These are phyloP conservation scores for Durio zibethinus DNA, from an alignment of 345 rosid genomes.

Conservation along the genomic window DNA sequence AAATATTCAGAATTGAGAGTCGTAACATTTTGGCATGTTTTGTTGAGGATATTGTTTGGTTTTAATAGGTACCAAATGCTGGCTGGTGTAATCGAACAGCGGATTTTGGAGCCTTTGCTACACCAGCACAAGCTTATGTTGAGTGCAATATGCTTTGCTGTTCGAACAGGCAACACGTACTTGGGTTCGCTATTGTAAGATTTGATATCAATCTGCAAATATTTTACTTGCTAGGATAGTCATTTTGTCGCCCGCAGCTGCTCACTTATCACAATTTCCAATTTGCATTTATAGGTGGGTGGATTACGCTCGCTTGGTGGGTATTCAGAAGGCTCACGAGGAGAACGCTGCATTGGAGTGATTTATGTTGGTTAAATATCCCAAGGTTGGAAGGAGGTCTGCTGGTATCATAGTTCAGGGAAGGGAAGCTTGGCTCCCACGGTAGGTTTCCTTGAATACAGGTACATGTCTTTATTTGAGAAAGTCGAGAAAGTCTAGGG, in stretches of 20 bases:
- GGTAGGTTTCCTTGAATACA: too few species aligned
- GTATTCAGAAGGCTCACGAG: slow-evolving; percentile 77
- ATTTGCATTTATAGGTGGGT: slow-evolving; percentile 71
- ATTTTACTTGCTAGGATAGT: not conserved
- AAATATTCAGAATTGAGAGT: not conserved
- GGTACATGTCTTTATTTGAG: too few species aligned
- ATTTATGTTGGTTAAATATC: slow-evolving; percentile 2
- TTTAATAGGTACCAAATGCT: slow-evolving; percentile 82
- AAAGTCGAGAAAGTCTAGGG: too few species aligned
- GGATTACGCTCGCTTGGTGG: slow-evolving; percentile 87
- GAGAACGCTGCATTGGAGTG: slow-evolving; percentile 33
- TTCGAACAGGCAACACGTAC: slow-evolving; percentile 95
- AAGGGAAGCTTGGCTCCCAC: too few species aligned
- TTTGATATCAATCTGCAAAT: slow-evolving; percentile 7
- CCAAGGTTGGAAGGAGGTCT: too few species aligned
- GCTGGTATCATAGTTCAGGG: too few species aligned
- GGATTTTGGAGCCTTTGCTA: slow-evolving; percentile 85
- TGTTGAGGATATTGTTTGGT: not conserved
- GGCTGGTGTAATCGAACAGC: slow-evolving; percentile 94
- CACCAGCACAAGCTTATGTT: slow-evolving; percentile 84
- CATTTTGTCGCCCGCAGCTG: not conserved
- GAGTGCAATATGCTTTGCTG: slow-evolving; percentile 81
- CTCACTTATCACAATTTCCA: not conserved
- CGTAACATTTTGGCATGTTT: not conserved
- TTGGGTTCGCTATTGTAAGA: slow-evolving; percentile 92